Evolutionary conservation across 352 stramenopile species (phyloP).

Genomic region (Lagenidium giganteum): DNA sequence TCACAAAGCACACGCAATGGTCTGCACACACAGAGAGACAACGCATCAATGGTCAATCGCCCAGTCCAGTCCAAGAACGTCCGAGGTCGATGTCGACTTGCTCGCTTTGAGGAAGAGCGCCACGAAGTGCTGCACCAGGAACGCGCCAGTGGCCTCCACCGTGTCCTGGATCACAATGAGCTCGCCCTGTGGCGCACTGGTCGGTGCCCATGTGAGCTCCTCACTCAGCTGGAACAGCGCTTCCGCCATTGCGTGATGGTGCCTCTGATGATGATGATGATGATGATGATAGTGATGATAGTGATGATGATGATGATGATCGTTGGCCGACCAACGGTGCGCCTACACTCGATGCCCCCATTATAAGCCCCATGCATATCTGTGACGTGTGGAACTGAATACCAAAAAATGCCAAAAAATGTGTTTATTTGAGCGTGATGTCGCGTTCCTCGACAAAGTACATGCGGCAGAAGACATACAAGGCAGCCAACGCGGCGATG

Average conservation of each 20-base stretch:
- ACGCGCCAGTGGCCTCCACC: slow-evolving; percentile 43
- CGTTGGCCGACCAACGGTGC: no score
- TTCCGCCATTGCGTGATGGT: slow-evolving; percentile 66
- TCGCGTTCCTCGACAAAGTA: slow-evolving; percentile 56
- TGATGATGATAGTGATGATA: no score
- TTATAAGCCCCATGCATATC: no score
- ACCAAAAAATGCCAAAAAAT: no score
- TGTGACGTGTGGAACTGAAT: no score
- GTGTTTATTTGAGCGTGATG: slow-evolving; percentile 20
- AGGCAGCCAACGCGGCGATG: slow-evolving; percentile 35
- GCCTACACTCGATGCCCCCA: not conserved
- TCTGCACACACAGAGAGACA: slow-evolving; percentile 14
- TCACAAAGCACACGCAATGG: slow-evolving; percentile 60
- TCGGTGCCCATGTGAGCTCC: slow-evolving; percentile 45
- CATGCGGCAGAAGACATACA: slow-evolving; percentile 68
- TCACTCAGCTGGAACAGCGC: slow-evolving; percentile 43
- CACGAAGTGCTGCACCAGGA: slow-evolving; percentile 71
- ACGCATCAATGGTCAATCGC: no score
- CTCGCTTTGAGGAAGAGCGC: slow-evolving; percentile 67
- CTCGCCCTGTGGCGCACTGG: slow-evolving; percentile 38
- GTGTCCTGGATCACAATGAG: slow-evolving; percentile 55
- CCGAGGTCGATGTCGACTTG: slow-evolving; percentile 5
- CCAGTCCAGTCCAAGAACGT: not conserved
- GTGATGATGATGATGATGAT: no score
- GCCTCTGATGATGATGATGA: no score